Base-by-base conservation (phyloP, 257 asterid genomes). In the Oldenlandia corymbosa region DNA sequence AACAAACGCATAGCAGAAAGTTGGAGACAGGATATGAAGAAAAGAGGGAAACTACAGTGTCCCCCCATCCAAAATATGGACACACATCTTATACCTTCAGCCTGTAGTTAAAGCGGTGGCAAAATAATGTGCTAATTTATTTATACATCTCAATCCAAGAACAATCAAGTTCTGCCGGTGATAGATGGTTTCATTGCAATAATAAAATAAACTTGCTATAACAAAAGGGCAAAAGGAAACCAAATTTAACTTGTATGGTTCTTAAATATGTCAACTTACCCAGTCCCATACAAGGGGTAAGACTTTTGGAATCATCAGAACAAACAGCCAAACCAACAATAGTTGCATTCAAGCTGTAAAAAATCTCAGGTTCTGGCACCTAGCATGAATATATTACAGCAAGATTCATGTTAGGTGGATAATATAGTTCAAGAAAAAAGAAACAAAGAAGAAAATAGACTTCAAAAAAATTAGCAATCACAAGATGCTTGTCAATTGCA, bases 291-390 rank as follows among this genome's bases (percentile, higher is more conserved):
- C 99, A 92, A 31, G 72, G 87, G 74, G 95, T 90, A 66, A 77
- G 74, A 52, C 72, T 67, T 62, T 85, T 83, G 7, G 90, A 71
- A 27, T 18, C 73, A 65, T 58, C 80, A 59, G 91, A 70, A 73
- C 80, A 78, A 77, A 81, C 77, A 23, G 94, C 96, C 62, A 93
- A 75, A 57, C 97, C 99, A 75, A 93, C 88, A 39, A 89, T 79
- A 62, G 86, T 75, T n/a, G 88, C 97, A 79, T 93, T 93, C 83
- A 93, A 85, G 71, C 96, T 81, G 87, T 84, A 83, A 78, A 85
- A 84, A 45, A 79, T 78, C 79, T 89, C 97, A 37, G 76, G 48
- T 60, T 45, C 68, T 12, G 90, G 86, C 42, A 92, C 93, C 96
- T 93, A 69, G 47, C 69, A 81, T 52, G 67, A 69, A 73, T 62